These are phyloP conservation scores for Aureobasidium zeae DNA, from an alignment of 2,329 filamentous ascomycete genomes.

Conservation along the genomic window DNA sequence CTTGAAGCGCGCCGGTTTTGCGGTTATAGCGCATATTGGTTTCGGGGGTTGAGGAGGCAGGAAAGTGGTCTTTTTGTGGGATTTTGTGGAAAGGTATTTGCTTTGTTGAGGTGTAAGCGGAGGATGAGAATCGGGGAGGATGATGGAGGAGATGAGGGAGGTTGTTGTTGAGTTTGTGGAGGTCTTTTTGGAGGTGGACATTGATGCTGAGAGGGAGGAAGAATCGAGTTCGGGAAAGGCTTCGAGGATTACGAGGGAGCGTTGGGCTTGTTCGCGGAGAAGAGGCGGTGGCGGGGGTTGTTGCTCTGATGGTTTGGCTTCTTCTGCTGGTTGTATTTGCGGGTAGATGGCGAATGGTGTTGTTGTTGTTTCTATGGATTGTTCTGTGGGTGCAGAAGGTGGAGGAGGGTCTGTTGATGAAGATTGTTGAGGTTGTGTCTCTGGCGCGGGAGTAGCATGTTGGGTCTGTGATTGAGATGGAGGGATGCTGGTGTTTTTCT, in stretches of 20 bases:
- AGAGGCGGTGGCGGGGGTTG: constrained; percentile 21
- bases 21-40: constrained; percentile 68
- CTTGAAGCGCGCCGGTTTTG: constrained; percentile 67
- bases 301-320: constrained; percentile 17
- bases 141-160: constrained; percentile 46
- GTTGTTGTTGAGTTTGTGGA: constrained; percentile 18
- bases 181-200: constrained; percentile 14
- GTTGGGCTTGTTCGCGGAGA: constrained; percentile 28
- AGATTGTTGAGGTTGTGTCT: constrained; percentile 11
- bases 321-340: background rate
- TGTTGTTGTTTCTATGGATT: background rate
- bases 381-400: constrained; percentile 4
- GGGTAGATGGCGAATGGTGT: constrained; percentile 5
- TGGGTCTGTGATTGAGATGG: background rate
- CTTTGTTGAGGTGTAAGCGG: constrained; percentile 44
- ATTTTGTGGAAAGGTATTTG: constrained; percentile 46
- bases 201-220: background rate
- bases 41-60: constrained; percentile 27
- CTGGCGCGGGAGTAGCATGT: constrained; percentile 12
- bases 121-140: constrained; percentile 38
- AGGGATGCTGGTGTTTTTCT: constrained; percentile 1
- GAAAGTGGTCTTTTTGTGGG: constrained; percentile 31
- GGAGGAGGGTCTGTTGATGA: constrained; percentile 2
- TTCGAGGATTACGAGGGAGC: constrained; percentile 27
- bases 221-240: constrained; percentile 26